A percentile compares a stretch with the other conserved stretches of the same genome.
phyloP scores from a whole-genome alignment of 75 land plant genomes.

The Larix kaempferi region DNA sequence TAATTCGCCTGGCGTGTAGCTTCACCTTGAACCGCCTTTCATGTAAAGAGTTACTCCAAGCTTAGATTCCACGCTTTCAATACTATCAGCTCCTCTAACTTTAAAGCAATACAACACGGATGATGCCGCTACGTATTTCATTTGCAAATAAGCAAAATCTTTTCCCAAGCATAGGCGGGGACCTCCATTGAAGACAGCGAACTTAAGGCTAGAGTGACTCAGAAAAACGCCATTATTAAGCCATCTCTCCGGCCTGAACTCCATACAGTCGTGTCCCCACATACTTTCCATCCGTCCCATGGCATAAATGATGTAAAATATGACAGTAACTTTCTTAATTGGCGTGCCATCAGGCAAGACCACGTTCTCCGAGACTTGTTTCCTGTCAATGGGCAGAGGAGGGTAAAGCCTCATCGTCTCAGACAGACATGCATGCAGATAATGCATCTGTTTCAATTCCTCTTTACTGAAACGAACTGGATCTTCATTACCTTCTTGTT shows the following conservation, averaged over 20 bases:
- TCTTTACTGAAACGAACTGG: constrained; percentile 11
- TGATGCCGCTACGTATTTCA: constrained; percentile 10
- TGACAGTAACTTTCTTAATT: constrained; percentile 3
- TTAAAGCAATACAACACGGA: not conserved
- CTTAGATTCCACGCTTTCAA: not conserved
- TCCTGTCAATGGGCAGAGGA: too few relatives aligned
- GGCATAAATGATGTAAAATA: constrained; percentile 8
- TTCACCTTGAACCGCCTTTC: not conserved
- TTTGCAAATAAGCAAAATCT: constrained; percentile 24
- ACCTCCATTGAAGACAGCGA: constrained; percentile 21
- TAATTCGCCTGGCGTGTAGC: not conserved
- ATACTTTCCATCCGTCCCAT: constrained; percentile 15
- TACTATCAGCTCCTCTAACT: not conserved
- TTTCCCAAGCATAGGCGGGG: constrained; percentile 39
- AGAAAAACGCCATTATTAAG: constrained; percentile 23
- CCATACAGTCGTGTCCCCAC: constrained; percentile 28
- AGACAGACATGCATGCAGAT: constrained; percentile 12
- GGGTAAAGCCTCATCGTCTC: constrained; percentile 12
- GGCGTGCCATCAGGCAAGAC: constrained; percentile 8
- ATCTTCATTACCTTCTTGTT: constrained; percentile 12
- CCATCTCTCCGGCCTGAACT: constrained; percentile 33
- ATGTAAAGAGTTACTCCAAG: not conserved
- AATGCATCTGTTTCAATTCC: not conserved
- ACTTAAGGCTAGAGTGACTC: constrained; percentile 27
- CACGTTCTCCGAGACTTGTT: not conserved